Conservation (phyloP, 176 grass and related monocot genomes). For the Oropetium thomaeum region DNA sequence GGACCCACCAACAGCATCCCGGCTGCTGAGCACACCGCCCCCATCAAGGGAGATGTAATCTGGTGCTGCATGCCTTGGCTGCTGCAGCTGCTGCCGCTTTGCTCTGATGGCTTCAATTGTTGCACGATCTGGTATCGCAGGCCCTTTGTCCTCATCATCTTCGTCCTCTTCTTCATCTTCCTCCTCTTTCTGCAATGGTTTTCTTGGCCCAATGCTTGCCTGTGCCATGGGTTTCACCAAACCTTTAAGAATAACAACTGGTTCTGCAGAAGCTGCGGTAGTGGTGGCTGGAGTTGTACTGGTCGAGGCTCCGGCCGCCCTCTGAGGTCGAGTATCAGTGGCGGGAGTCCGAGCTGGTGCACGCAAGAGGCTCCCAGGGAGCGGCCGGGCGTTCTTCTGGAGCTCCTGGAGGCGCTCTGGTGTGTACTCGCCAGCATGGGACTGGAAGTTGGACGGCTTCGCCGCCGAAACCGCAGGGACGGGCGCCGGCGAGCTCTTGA, state of each 20-base stretch:
- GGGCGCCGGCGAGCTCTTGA: slow-evolving; percentile 23
- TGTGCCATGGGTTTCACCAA: slow-evolving; percentile 67
- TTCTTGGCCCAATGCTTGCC: slow-evolving; percentile 31
- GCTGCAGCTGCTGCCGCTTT: slow-evolving; percentile 80
- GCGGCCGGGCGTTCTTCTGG: slow-evolving; percentile 83
- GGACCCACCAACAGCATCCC: slow-evolving; percentile 47
- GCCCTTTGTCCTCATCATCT: slow-evolving; percentile 40
- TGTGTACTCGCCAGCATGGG: slow-evolving; percentile 87
- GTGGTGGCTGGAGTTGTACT: slow-evolving; percentile 3
- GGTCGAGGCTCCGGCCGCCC: slow-evolving; percentile 5
- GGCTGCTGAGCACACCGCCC: slow-evolving; percentile 68
- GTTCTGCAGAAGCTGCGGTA: slow-evolving; percentile 21
- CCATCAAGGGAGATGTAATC: slow-evolving; percentile 94
- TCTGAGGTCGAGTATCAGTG: slow-evolving; percentile 27
- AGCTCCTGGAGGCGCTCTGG: slow-evolving; percentile 89
- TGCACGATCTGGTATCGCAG: slow-evolving; percentile 64
- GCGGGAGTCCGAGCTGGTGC: slow-evolving; percentile 7
- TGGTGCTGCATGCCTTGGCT: slow-evolving; percentile 63
- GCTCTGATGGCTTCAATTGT: slow-evolving; percentile 85
- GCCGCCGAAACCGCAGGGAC: neutral
- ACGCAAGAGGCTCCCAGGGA: slow-evolving; percentile 60
- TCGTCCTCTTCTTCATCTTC: slow-evolving; percentile 33
- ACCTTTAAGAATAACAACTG: slow-evolving; percentile 79
- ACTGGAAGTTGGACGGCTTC: slow-evolving; percentile 82
- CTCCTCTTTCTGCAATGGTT: slow-evolving; percentile 19